phyloP scores from a whole-genome alignment of 176 grass and related monocot genomes.

The Coix lacrymajobi region DNA sequence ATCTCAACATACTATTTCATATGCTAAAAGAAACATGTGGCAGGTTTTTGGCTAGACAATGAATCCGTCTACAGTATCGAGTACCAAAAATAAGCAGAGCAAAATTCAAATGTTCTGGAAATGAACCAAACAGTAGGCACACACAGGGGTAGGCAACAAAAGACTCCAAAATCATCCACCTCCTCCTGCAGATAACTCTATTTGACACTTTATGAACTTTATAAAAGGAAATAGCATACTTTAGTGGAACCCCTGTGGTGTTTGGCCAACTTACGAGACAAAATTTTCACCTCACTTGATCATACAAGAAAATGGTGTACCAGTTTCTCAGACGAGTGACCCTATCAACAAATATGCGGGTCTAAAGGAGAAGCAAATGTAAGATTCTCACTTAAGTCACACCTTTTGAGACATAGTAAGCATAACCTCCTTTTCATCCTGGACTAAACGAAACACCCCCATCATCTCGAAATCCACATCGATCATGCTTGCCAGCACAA shows the following conservation, averaged over 20 bases:
- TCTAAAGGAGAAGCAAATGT: not conserved
- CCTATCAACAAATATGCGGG: not conserved
- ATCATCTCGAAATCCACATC: not conserved
- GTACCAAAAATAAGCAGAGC: not conserved
- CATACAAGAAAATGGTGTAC: not conserved
- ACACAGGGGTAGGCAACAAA: not conserved
- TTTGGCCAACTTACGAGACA: not conserved
- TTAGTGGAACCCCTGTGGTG: not conserved
- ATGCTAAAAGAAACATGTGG: not conserved
- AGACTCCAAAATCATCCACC: not conserved
- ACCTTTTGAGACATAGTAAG: no score
- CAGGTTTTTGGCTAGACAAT: not conserved
- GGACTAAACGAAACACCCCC: not conserved
- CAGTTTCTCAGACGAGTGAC: not conserved
- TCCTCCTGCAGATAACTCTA: not conserved
- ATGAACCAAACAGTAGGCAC: not conserved
- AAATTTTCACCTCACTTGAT: not conserved
- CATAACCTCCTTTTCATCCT: not conserved
- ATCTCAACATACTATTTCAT: not conserved
- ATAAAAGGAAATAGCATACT: not conserved
- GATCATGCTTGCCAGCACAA: not conserved
- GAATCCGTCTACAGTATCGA: not conserved
- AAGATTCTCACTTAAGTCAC: not conserved
- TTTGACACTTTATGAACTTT: not conserved
- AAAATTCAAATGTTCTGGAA: not conserved